Base-by-base conservation (phyloP, 495 filamentous ascomycete genomes). In the Rhizodiscina lignyota region DNA sequence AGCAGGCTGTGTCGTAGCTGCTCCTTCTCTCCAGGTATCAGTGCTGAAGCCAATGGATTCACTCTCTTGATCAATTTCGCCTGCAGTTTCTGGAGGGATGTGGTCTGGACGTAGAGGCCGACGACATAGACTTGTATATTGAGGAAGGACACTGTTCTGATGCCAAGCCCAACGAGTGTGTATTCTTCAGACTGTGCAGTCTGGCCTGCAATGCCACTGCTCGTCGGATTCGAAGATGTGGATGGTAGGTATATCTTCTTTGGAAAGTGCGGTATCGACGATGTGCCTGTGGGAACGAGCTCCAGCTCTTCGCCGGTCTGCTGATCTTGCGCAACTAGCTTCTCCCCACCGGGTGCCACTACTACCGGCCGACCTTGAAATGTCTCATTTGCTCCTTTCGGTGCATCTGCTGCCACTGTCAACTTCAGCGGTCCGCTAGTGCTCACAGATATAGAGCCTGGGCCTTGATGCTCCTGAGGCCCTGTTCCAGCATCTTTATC, bases 71-170 rank as follows among this genome's bases (percentile, higher is more conserved):
- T 57, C 18, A 80, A 59, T 18, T 60, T 56, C 35, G 53, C 53
- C 49, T 78, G 74, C 15, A 80, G 54, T 17, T 54, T 48, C 4
- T 56, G 53, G 37, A 96, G 73, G 47, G 92, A 83, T 23, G 70
- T 54, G 3, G 74, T 85, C 16, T 80, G 79, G 18, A 94, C 64
- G 56, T 97, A 97, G 42, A 89, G 60, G 4, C 89, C 89, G 0
- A 92, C 79, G 12, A 94, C 79, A 61, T 97, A 97, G 37, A 97
- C 89, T 52, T 92, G 74, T 18, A 97, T 80, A n/a, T 70, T 59
- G 28, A 97, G 53, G 50, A 94, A 92, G 24, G 76, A 84, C 15
- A 97, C 89, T 5, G 78, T 87, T 35, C 89, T 72, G 34, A 87
- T 70, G 5, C 89, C 89, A 26, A 93, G 62, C 0, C 89, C 89